phyloP scores from a whole-genome alignment of 192 early-diverging fungal genomes.

The Entrophospora sp. region DNA sequence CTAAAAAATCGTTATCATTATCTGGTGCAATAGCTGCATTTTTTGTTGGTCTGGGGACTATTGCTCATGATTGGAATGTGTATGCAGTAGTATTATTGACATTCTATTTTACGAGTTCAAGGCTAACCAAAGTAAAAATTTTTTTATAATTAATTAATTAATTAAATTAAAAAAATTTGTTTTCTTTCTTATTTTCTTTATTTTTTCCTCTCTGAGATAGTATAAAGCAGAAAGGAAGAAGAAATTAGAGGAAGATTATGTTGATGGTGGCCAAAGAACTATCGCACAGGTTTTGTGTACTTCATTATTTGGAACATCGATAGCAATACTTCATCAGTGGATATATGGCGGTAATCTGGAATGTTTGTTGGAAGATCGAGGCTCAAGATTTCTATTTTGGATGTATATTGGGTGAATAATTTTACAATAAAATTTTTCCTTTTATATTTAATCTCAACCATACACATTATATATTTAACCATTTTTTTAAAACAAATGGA shows the following conservation, averaged over 20 bases:
- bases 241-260: slow-evolving; percentile 30
- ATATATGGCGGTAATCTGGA: slow-evolving; percentile 29
- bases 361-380: slow-evolving; percentile 23
- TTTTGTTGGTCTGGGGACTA: slow-evolving; percentile 64
- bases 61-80: slow-evolving; percentile 51
- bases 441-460: not conserved
- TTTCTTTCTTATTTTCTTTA: not conserved
- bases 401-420: slow-evolving; percentile 37
- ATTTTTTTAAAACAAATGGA: not conserved
- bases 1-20: slow-evolving; percentile 58
- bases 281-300: slow-evolving; percentile 45
- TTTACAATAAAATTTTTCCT: not conserved
- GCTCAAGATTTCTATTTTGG: slow-evolving; percentile 33
- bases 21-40: slow-evolving; percentile 68
- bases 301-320: slow-evolving; percentile 34
- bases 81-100: slow-evolving; percentile 60
- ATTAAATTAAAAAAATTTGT: not conserved
- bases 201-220: slow-evolving; percentile 1
- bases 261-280: slow-evolving; percentile 35
- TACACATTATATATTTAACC: not conserved
- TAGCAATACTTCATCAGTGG: slow-evolving; percentile 33
- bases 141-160: not conserved
- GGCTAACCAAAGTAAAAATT: slow-evolving; percentile 42
- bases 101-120: slow-evolving; percentile 64
- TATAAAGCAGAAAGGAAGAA: slow-evolving; percentile 36